Percentiles rank a stretch among this genome's conserved stretches.
phyloP scores from a whole-genome alignment of 805 yeast species.

The Isabelozyma heimii region DNA sequence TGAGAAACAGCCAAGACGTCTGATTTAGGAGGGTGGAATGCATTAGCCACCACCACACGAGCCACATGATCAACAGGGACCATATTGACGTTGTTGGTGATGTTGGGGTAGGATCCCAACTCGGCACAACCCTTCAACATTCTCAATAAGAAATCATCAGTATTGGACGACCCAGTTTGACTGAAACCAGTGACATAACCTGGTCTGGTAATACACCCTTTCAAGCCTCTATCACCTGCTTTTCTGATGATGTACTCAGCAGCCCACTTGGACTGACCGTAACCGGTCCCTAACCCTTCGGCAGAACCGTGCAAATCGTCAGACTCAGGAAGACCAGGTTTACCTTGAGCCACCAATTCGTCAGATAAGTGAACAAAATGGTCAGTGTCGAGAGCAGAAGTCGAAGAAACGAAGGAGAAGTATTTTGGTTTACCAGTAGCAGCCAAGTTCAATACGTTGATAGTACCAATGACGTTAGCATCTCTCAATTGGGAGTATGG shows the following conservation, averaged over 20 bases:
- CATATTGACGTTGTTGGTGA: slow-evolving; percentile 85
- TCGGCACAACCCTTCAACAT: slow-evolving; percentile 94
- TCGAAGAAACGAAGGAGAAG: slow-evolving; percentile 91
- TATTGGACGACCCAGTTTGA: slow-evolving; percentile 82
- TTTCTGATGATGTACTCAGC: slow-evolving; percentile 85
- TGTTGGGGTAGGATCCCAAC: slow-evolving; percentile 81
- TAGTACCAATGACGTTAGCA: slow-evolving; percentile 86
- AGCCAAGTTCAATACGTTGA: slow-evolving; percentile 78
- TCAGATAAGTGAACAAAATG: slow-evolving; percentile 79
- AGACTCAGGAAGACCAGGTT: slow-evolving; percentile 71
- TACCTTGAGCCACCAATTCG: slow-evolving; percentile 58
- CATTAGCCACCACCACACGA: slow-evolving; percentile 77
- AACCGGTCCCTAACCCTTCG: slow-evolving; percentile 82
- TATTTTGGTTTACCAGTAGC: slow-evolving; percentile 78
- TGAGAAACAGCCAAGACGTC: slow-evolving; percentile 73
- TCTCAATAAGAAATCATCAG: slow-evolving; percentile 93
- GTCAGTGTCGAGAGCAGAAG: slow-evolving; percentile 86
- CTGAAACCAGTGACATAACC: slow-evolving; percentile 94
- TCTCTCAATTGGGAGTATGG: slow-evolving; percentile 89
- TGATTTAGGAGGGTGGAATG: slow-evolving; percentile 67
- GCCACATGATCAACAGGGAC: slow-evolving; percentile 99
- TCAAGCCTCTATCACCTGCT: slow-evolving; percentile 85
- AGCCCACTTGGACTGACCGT: slow-evolving; percentile 98
- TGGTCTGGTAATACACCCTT: slow-evolving; percentile 90
- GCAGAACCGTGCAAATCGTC: slow-evolving; percentile 85